Evolutionary conservation across 495 filamentous ascomycete species (phyloP).

Genomic region (Cercophora sp.): DNA sequence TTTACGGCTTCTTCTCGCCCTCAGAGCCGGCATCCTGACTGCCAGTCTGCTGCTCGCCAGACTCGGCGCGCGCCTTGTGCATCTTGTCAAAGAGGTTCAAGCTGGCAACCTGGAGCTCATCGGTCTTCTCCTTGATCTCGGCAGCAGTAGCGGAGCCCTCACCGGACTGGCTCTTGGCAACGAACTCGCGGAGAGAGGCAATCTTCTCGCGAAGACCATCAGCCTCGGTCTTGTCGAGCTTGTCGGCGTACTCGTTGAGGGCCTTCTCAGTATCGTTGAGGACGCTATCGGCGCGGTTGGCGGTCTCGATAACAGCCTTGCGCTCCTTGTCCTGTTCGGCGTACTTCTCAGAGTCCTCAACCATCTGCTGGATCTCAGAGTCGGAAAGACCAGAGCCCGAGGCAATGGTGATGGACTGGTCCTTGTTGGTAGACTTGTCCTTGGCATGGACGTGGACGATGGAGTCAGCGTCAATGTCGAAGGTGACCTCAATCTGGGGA

Average conservation of each 20-base stretch:
- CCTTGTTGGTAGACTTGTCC: constrained; percentile 99
- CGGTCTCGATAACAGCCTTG: constrained; percentile 88
- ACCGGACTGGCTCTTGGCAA: constrained; percentile 90
- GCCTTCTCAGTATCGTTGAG: constrained; percentile 98
- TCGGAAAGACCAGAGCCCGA: constrained; percentile 98
- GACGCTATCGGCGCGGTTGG: constrained; percentile 95
- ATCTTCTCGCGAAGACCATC: constrained; percentile 95
- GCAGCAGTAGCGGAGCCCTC: constrained; percentile 80
- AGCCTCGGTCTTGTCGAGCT: constrained; percentile 93
- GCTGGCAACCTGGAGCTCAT: constrained; percentile 92
- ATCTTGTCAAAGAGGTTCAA: constrained; percentile 99
- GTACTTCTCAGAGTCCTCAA: constrained; percentile 95
- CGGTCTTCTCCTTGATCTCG: constrained; percentile 95
- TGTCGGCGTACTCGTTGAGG: constrained; percentile 91
- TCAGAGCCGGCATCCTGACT: constrained; percentile 48
- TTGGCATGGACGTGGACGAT: constrained; percentile 99
- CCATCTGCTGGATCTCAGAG: constrained; percentile 91
- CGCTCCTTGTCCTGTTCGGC: constrained; percentile 94
- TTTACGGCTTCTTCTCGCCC: constrained; percentile 73
- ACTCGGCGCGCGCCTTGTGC: constrained; percentile 86
- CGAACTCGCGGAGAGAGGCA: constrained; percentile 76
- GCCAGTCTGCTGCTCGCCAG: constrained; percentile 37
- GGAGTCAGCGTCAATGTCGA: constrained; percentile 98
- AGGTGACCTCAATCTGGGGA: constrained; percentile 96
- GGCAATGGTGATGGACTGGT: constrained; percentile 98